phyloP scores from a whole-genome alignment of 164 flowering plant species.

The Brasenia schreberi region DNA sequence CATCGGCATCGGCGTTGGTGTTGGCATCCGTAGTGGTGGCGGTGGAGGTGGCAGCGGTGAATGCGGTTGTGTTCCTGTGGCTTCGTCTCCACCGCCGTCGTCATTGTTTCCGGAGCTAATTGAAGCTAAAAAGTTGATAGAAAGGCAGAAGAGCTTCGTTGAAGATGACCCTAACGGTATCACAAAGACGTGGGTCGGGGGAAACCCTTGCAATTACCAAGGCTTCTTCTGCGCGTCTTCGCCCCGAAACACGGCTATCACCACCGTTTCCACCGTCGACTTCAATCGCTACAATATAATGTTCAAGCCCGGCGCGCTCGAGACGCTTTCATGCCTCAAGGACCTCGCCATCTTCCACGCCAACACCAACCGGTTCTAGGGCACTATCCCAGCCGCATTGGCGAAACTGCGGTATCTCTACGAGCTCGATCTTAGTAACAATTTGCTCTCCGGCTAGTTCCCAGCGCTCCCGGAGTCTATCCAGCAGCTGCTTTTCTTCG shows the following conservation, averaged over 20 bases:
- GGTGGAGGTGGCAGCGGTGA: neutral
- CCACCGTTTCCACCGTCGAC: constrained; percentile 18
- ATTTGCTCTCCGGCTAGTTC: constrained; percentile 22
- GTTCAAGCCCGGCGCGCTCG: constrained; percentile 11
- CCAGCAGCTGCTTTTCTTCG: constrained; percentile 17
- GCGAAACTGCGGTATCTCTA: constrained; percentile 19
- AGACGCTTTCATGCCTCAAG: constrained; percentile 15
- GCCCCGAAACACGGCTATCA: constrained; percentile 24
- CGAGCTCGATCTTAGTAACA: constrained; percentile 42
- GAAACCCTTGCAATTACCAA: constrained; percentile 38
- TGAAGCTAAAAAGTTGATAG: constrained; percentile 24
- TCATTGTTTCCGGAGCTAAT: constrained; percentile 11
- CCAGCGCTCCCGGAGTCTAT: constrained; percentile 14
- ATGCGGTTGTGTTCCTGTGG: neutral
- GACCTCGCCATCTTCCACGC: constrained; percentile 39
- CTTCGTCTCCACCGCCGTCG: constrained; percentile 6
- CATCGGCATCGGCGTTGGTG: neutral
- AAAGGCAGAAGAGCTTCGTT: constrained; percentile 30
- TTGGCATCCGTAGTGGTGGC: neutral
- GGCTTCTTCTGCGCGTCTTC: constrained; percentile 45
- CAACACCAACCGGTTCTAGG: constrained; percentile 31
- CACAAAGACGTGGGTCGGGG: constrained; percentile 41
- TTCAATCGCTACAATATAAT: constrained; percentile 26
- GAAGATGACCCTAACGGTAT: constrained; percentile 30
- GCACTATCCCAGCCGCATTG: constrained; percentile 12